A percentile compares a stretch with the other conserved stretches of the same genome.
These are phyloP conservation scores for Dorcoceras hygrometricum DNA, from an alignment of 257 asterid species.

Conservation along the genomic window DNA sequence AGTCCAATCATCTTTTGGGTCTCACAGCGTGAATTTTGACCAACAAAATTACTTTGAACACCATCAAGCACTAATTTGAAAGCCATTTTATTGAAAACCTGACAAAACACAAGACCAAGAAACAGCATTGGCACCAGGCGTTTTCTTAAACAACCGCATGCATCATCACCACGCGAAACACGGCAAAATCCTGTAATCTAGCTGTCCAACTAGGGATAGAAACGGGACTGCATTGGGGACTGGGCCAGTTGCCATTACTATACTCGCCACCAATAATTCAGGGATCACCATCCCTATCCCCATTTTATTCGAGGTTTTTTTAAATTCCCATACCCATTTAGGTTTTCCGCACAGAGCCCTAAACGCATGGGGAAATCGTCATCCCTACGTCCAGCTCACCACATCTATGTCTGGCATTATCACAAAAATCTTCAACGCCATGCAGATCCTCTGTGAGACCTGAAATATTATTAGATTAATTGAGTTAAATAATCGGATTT, in stretches of 20 bases:
- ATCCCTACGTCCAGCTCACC: slow-evolving; percentile 54
- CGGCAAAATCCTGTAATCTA: slow-evolving; percentile 41
- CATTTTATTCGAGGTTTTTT: no score
- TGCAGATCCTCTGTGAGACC: background rate
- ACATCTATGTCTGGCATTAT: slow-evolving; percentile 39
- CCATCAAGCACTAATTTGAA: slow-evolving; percentile 38
- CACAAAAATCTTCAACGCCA: slow-evolving; percentile 29
- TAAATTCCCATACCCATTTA: no score
- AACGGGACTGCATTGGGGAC: no score
- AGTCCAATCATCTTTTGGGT: no score
- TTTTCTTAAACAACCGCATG: slow-evolving; percentile 36
- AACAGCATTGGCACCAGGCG: slow-evolving; percentile 37
- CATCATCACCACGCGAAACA: slow-evolving; percentile 33
- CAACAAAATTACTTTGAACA: slow-evolving; percentile 31
- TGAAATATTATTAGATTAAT: no score
- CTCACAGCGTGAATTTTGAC: slow-evolving; percentile 31
- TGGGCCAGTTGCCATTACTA: no score
- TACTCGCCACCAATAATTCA: no score
- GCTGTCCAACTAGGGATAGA: no score
- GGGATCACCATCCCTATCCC: no score
- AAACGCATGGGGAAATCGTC: no score
- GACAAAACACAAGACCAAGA: slow-evolving; percentile 55
- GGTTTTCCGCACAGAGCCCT: no score
- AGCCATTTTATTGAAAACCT: slow-evolving; percentile 50
- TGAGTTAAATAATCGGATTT: no score